Evolutionary conservation across 441 rosid genomes (phyloP).

Genomic region (Gossypium davidsonii): DNA sequence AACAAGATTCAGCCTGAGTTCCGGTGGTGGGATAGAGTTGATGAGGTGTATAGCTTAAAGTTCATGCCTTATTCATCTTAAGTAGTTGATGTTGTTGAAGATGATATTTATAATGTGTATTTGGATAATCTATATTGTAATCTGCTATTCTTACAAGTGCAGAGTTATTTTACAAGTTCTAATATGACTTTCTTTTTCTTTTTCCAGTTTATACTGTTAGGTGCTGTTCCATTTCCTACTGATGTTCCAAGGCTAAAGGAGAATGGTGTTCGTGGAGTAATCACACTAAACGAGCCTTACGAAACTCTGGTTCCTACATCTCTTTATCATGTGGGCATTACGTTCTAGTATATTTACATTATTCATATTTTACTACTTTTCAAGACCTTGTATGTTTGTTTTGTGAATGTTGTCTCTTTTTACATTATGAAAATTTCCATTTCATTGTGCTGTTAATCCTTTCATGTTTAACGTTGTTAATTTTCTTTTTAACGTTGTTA

Average conservation of each 20-base stretch:
- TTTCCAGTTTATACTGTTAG: constrained; percentile 68
- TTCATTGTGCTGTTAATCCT: not conserved
- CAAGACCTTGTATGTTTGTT: not conserved
- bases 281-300: constrained; percentile 83
- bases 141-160: not conserved
- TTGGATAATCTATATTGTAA: not conserved
- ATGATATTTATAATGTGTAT: not conserved
- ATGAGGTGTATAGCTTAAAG: constrained; percentile 33
- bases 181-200: not conserved
- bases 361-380: not conserved
- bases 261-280: constrained; percentile 76
- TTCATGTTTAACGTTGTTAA: not conserved
- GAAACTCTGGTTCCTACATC: constrained; percentile 93
- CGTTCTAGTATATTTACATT: not conserved
- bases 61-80: not conserved
- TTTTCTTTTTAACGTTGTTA: not conserved
- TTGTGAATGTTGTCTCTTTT: not conserved
- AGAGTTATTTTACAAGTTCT: not conserved
- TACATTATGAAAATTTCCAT: not conserved
- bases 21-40: constrained; percentile 77
- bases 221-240: constrained; percentile 89
- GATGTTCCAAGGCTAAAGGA: constrained; percentile 86
- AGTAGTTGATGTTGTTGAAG: not conserved
- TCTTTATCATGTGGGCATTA: constrained; percentile 59
- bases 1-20: constrained; percentile 61